Conservation (phyloP, 768 basidiomycete species). For the Auricularia sp. region DNA sequence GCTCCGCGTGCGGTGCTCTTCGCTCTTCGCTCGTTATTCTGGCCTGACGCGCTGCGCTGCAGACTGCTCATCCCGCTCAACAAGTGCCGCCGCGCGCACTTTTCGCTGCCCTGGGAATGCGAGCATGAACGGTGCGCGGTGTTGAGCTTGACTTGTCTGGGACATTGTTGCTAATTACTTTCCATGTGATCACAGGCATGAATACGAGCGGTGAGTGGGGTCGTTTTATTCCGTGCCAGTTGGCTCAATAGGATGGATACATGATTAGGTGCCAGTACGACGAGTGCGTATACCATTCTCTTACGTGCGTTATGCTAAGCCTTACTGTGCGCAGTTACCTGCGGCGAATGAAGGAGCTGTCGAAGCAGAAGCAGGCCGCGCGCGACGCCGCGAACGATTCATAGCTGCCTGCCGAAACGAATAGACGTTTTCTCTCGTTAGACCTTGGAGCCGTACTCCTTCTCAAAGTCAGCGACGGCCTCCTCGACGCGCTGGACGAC, state of each 20-base stretch:
- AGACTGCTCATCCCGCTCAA: conserved; percentile 85
- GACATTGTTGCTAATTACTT: no score
- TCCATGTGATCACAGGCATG: conserved; percentile 17
- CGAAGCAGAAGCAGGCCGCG: conserved; percentile 47
- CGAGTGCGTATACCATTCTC: conserved; percentile 49
- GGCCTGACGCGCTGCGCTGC: conserved; percentile 1
- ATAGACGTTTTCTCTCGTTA: not conserved
- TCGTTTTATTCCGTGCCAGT: not conserved
- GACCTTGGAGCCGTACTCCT: conserved; percentile 7
- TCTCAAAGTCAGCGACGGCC: conserved; percentile 35
- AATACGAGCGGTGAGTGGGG: conserved; percentile 29
- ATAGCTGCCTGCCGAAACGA: not conserved
- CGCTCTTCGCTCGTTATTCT: not conserved
- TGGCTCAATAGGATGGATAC: conserved; percentile 1
- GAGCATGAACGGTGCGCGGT: conserved; percentile 60
- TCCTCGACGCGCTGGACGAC: conserved; percentile 53
- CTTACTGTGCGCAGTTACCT: conserved; percentile 47
- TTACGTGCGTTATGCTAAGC: conserved; percentile 1
- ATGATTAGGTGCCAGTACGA: conserved; percentile 78
- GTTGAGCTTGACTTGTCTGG: no score
- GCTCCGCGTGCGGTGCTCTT: conserved; percentile 65
- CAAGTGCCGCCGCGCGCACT: conserved; percentile 65
- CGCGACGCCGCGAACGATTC: not conserved
- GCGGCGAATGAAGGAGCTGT: conserved; percentile 76
- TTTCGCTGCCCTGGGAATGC: conserved; percentile 88